Base-by-base conservation (phyloP, 2,329 filamentous ascomycete species). In the Stagonosporopsis tanaceti region DNA sequence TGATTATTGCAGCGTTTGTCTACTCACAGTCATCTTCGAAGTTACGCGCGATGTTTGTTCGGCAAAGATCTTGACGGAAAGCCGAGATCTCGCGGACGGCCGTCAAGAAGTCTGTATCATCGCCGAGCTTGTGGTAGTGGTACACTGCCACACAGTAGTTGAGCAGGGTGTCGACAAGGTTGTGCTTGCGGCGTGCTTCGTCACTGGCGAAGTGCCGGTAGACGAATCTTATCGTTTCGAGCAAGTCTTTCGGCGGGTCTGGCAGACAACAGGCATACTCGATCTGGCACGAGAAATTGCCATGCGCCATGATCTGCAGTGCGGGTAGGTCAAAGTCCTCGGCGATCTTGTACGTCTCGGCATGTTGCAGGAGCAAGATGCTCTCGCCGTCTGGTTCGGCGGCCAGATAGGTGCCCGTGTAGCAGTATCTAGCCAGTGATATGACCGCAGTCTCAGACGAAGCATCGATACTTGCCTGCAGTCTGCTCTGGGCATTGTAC, bases 81-180 rank as follows among this genome's bases (percentile, higher is more conserved):
- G 69, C 66, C 6, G 71, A 65, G 11, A 77, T 65, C 6, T 78
- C 73, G 38, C 65, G 75, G 1, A 73, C 71, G 11, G 78, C 57
- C 14, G 70, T 59, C 22, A 70, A 66, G 64, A 82, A 81, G 2
- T 73, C 72, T 11, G 57, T 50, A 39, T 75, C 67, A 22, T 73
- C 50, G 2, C 65, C 73, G 3, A 81, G 69, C 15, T 62, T 61
- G 57, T 81, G 78, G 25, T 71, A 69, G 3, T 64, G 35, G 60
- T 79, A 80, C 27, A 66, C 69, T 6, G 70, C 67, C 20, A 81
- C 69, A 56, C 78, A 81, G 64, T 81, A 81, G 60, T 79, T 73
- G 46, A 79, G 67, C 15, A 81, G 66, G 0, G 73, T 76, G 39
- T 79, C 72, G 7, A 78, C 60, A 4, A 81, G 64, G 17, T 65